A percentile compares a stretch with the other conserved stretches of the same genome.
These are phyloP conservation scores for Leccinum longicurvipes DNA, from an alignment of 768 basidiomycete genomes.

Conservation along the genomic window DNA sequence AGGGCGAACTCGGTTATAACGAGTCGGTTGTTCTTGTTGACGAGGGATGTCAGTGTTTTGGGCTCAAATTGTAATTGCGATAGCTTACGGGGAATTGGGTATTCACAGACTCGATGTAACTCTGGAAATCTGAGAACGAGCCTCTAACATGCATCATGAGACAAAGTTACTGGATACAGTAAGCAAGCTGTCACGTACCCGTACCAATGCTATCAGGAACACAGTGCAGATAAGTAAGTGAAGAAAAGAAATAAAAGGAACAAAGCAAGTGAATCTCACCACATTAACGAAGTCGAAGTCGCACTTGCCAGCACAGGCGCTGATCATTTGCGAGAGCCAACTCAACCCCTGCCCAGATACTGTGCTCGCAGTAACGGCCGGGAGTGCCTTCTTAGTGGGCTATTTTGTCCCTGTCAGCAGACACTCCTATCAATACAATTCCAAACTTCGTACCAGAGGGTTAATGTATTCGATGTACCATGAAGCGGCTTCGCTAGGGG, in stretches of 20 bases:
- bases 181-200: constrained; percentile 16
- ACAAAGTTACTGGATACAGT: not conserved
- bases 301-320: constrained; percentile 33
- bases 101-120: constrained; percentile 26
- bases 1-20: constrained; percentile 35
- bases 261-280: constrained; percentile 12
- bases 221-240: not conserved
- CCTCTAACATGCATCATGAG: constrained; percentile 11
- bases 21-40: constrained; percentile 20
- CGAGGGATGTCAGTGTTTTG: constrained; percentile 1
- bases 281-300: constrained; percentile 35
- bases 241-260: not conserved
- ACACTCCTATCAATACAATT: not conserved
- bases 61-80: not conserved
- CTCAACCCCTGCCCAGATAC: constrained; percentile 31
- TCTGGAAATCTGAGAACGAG: constrained; percentile 27
- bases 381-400: constrained; percentile 38
- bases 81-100: constrained; percentile 26
- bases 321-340: constrained; percentile 35
- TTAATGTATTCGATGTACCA: constrained; percentile 37
- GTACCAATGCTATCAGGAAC: constrained; percentile 25
- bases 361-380: constrained; percentile 34
- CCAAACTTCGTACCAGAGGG: constrained; percentile 27
- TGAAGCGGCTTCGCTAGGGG: constrained; percentile 29
- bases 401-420: constrained; percentile 6